phyloP scores from a whole-genome alignment of 352 stramenopile genomes.

The Pythium insidiosum region DNA sequence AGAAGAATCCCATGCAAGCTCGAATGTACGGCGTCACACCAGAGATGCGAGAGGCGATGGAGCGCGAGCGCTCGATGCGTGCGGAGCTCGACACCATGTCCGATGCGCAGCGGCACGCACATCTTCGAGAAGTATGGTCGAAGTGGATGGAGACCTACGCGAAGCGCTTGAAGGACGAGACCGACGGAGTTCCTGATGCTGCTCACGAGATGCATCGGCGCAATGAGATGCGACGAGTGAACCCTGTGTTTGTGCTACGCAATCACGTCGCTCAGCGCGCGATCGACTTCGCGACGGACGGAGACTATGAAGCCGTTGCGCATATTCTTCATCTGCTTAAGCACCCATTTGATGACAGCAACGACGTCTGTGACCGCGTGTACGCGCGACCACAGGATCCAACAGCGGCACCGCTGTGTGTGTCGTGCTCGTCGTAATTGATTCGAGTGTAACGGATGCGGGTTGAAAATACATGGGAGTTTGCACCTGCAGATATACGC shows the following conservation, averaged over 20 bases:
- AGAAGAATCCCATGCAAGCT: slow-evolving; percentile 51
- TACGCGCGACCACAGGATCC: slow-evolving; percentile 50
- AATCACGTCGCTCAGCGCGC: slow-evolving; percentile 87
- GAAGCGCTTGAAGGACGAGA: slow-evolving; percentile 32
- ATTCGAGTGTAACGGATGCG: background rate
- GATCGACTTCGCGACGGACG: slow-evolving; percentile 70
- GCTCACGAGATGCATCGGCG: slow-evolving; percentile 27
- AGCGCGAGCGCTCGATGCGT: slow-evolving; percentile 30
- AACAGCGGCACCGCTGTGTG: slow-evolving; percentile 40
- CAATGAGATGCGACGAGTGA: slow-evolving; percentile 47
- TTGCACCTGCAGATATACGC: no score
- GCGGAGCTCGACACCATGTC: slow-evolving; percentile 33
- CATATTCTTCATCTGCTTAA: slow-evolving; percentile 68
- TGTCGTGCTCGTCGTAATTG: slow-evolving; percentile 77
- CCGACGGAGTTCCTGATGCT: slow-evolving; percentile 19
- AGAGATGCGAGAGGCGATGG: slow-evolving; percentile 46
- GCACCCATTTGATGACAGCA: slow-evolving; percentile 56
- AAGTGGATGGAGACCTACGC: slow-evolving; percentile 55
- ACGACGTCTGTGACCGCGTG: slow-evolving; percentile 23
- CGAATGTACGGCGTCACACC: slow-evolving; percentile 70
- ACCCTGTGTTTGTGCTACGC: slow-evolving; percentile 80
- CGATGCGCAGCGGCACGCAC: slow-evolving; percentile 32
- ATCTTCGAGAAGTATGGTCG: slow-evolving; percentile 37
- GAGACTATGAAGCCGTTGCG: slow-evolving; percentile 54
- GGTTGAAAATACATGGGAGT: no score